These are phyloP conservation scores for Rhododendron molle DNA, from an alignment of 148 eudicot species.

Conservation along the genomic window DNA sequence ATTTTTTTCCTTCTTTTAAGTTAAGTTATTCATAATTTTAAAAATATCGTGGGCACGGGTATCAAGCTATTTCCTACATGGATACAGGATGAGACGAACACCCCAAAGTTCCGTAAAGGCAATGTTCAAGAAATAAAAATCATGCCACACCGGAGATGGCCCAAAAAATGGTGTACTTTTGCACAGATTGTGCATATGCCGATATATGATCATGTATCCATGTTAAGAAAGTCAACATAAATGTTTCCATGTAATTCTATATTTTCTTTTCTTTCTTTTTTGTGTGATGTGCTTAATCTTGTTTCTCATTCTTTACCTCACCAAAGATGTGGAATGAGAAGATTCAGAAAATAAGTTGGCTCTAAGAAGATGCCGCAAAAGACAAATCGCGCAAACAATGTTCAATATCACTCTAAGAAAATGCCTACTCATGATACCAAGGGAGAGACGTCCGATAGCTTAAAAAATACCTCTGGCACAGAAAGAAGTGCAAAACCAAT, in stretches of 20 bases:
- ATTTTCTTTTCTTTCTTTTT: background rate
- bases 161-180: background rate
- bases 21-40: background rate
- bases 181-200: background rate
- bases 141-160: background rate
- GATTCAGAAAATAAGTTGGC: background rate
- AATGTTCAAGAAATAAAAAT: background rate
- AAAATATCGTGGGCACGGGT: background rate
- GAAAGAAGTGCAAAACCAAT: background rate
- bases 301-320: background rate
- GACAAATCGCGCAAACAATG: background rate
- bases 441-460: background rate
- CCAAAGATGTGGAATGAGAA: background rate
- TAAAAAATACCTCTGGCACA: background rate
- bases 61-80: background rate
- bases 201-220: background rate
- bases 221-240: background rate
- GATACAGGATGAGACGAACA: background rate
- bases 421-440: background rate
- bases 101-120: background rate
- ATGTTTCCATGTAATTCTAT: background rate
- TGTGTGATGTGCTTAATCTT: background rate
- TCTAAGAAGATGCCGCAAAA: background rate
- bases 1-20: background rate
- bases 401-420: background rate